Percentiles rank a stretch among this genome's conserved stretches.
These are phyloP conservation scores for Lactarius sanguifluus DNA, from an alignment of 768 basidiomycete genomes.

Conservation along the genomic window DNA sequence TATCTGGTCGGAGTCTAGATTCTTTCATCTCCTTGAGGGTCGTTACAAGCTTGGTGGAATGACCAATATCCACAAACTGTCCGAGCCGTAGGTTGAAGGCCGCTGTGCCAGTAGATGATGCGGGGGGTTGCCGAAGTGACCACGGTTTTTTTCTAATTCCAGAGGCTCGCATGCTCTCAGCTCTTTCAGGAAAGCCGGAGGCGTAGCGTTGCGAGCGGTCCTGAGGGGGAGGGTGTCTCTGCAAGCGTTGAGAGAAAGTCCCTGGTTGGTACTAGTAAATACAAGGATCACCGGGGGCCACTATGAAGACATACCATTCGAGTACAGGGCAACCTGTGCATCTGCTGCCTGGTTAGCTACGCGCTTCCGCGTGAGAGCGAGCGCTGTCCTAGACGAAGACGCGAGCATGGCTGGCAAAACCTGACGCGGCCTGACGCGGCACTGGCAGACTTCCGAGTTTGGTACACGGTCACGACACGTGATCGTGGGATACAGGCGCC, in stretches of 20 bases:
- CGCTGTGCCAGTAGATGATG: neutral
- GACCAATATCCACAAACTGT: conserved; percentile 3
- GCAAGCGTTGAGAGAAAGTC: neutral
- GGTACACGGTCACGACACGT: neutral
- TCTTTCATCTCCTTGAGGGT: conserved; percentile 26
- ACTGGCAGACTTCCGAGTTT: neutral
- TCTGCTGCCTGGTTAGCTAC: neutral
- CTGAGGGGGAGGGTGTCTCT: conserved; percentile 4
- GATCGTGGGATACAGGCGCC: conserved; percentile 15
- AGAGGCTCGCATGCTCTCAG: no score
- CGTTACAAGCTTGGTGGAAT: conserved; percentile 2
- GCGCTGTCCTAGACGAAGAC: conserved; percentile 25
- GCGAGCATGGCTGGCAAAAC: conserved; percentile 13
- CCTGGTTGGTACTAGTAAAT: conserved; percentile 3
- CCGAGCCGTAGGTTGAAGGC: conserved; percentile 24
- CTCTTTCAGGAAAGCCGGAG: neutral
- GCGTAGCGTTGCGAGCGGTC: conserved; percentile 7
- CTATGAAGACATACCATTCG: conserved; percentile 1
- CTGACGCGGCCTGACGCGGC: no score
- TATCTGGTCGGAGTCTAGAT: conserved; percentile 17
- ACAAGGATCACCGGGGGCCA: neutral
- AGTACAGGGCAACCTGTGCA: conserved; percentile 4
- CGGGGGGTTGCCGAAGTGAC: conserved; percentile 1
- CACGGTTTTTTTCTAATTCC: conserved; percentile 7
- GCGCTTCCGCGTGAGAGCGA: conserved; percentile 19